Base-by-base conservation (phyloP, 1,284 basidiomycete genomes). In the Volvariella surrecta region DNA sequence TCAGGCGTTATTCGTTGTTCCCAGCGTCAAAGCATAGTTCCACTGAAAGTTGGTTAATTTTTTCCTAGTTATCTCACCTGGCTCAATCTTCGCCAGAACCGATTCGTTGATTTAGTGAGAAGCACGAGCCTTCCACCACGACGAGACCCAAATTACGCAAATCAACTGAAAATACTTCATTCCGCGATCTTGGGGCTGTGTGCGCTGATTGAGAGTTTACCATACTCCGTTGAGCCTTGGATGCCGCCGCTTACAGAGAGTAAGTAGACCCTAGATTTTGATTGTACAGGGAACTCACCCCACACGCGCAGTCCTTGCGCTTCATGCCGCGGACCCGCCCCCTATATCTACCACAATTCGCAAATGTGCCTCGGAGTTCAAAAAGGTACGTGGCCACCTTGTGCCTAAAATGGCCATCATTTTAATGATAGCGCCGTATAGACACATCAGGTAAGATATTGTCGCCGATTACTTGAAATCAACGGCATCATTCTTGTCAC, bases 1-100 rank as follows among this genome's bases (percentile, higher is more conserved):
- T 87, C 89, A 15, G 89, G 91, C 16, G 83, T 99, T 51, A 78
- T 99, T 30, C 76, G 95, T 50, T 96, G 92, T 58, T 95, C 92
- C 9, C 92, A 97, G 60, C 76, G 94, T 44, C 78, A 89, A 47
- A 88, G 85, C 55, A 93, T 98, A 53, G 66, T 88, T 40, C 82
- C 85, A 3, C 69, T 98, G 52, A 91, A 87, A 76, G 89, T 88
- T 56, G 50, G 11, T 18, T 44, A 7, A 21, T 32, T 32, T 22
- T 16, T 31, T 20, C 35, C 21, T 16, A 35, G 39, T 19, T 20
- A 7, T 18, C 38, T 32, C 18, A 24, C 28, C 39, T 9, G 38
- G 37, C 39, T 19, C 34, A 7, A 32, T 46, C 43, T 38, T 32
- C 48, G 42, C 20, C 54, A 93, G 86, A 81, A 89, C 56, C 87